Evolutionary conservation across 2,329 filamentous ascomycete genomes (phyloP), one percentile per base, ranked within the genome.

Genomic region (Colletotrichum abscissum): DNA sequence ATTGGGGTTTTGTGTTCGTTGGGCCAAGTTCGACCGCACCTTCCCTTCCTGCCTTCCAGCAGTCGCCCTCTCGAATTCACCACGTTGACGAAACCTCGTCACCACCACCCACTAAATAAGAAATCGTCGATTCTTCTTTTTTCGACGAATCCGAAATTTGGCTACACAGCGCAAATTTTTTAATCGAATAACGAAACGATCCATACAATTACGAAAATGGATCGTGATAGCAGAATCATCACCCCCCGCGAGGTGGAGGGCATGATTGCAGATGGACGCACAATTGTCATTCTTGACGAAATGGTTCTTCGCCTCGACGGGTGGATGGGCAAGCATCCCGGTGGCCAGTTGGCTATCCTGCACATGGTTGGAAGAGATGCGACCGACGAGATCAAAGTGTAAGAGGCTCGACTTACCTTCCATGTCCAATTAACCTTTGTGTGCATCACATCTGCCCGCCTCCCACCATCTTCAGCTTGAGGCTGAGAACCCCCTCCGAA

Each of bases 311-410:
- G 85, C 69, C 86, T 92, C 49, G 88, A 90, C 76, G 81, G 83
- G 56, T 92, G 90, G 90, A 84, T 91, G 76, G 79, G 86, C 67
- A 86, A 82, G 69, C 90, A 92, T 76, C 90, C 90, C 0, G 90
- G 90, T 24, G 90, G 90, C 38, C 82, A 84, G 16, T 81, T 92
- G 30, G 88, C 89, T 24, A 90, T 92, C 74, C 78, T 88, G 75
- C 90, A 92, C 81, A 91, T 90, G 88, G 87, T 90, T 4, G 89
- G 89, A 68, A 85, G 84, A 79, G 89, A 91, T 80, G 88, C 89
- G 28, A 89, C 88, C 24, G 87, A 90, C 77, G 88, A 91, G 78
- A 90, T 90, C 76, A 87, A 87, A 75, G 87, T 86, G 88, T 90
- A 87, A 84, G 75, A 79, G 52, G 30, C 33, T 59, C 57, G 42